Base-by-base conservation (phyloP, 495 filamentous ascomycete genomes). In the Penicillium roqueforti region DNA sequence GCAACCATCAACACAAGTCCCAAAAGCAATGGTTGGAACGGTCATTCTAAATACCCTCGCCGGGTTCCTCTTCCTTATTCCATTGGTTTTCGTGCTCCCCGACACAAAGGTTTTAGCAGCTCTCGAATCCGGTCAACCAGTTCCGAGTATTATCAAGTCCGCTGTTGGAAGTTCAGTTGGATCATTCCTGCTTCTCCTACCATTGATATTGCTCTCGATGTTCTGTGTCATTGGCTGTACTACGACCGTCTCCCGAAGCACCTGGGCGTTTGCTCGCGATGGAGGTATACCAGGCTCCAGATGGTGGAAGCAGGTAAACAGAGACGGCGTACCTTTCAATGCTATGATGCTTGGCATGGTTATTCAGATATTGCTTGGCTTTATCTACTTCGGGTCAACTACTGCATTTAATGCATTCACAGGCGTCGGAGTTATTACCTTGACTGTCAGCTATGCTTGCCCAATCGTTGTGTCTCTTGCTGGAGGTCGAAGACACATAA, bases 181-280 rank as follows among this genome's bases (percentile, higher is more conserved):
- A 14, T 81, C 83, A 6, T 83, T 90, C 42, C 83, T 78, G 6
- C 74, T 90, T 0, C 74, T 87, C 13, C 78, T 87, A 46, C 74
- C 87, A 4, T 76, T 88, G 37, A 73, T 87, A 4, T 78, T 84
- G 13, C 83, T 88, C 59, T 74, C 88, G 41, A 56, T 88, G 1
- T 84, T 88, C 59, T 83, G 83, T 6, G 76, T 75, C 1, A 83
- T 76, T 4, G 80, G 76, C 8, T 79, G 87, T 49, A 81, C 85
- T 77, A 85, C 84, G 6, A 85, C 86, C 6, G 79, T 76, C 34
- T 82, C 74, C 32, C 78, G 86, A 5, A 86, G 87, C 77, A 81
- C 80, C n/a, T 87, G 83, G 58, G 85, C 86, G 3, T 89, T 89
- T 59, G 81, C 80, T 36, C 80, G 70, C 38, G 68, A 74, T 10